These are phyloP conservation scores for Sextonia rubra DNA, from an alignment of 164 flowering plant genomes.

Conservation along the genomic window DNA sequence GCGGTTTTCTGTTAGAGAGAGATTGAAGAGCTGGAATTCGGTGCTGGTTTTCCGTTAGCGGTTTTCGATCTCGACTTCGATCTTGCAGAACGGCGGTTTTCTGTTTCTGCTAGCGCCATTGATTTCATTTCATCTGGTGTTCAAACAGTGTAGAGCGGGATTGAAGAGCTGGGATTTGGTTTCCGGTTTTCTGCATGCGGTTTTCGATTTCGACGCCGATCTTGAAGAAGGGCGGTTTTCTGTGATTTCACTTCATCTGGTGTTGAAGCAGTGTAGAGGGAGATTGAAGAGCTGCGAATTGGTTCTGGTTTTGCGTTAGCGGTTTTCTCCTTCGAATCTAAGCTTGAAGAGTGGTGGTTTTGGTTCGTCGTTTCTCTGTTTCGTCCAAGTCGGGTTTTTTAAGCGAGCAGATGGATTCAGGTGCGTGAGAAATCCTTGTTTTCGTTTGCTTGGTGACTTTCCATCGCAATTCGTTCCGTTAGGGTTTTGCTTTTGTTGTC, in stretches of 20 bases:
- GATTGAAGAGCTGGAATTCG: too few species aligned
- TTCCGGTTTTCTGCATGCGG: too few species aligned
- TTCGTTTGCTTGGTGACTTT: not conserved
- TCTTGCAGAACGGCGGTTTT: not conserved
- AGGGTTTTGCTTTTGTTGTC: conserved; percentile 4
- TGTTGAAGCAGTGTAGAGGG: too few species aligned
- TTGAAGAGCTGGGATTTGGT: too few species aligned
- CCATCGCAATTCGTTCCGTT: not conserved
- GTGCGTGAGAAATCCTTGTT: not conserved
- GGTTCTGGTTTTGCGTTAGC: not conserved
- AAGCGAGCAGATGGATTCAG: not conserved
- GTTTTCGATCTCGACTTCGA: not conserved
- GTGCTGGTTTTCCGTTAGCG: not conserved
- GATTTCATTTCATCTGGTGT: too few species aligned
- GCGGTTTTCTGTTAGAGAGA: not conserved
- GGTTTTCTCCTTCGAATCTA: not conserved
- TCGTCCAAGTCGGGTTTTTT: not conserved
- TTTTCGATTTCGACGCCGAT: too few species aligned
- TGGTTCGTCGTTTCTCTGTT: not conserved
- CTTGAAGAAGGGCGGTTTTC: too few species aligned
- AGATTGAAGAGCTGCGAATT: too few species aligned
- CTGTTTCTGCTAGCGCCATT: not conserved
- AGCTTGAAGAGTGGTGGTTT: not conserved
- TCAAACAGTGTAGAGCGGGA: too few species aligned
- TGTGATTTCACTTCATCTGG: too few species aligned